Evolutionary conservation across 805 yeast genomes (phyloP).

Genomic region (Hanseniaspora taiwanica): DNA sequence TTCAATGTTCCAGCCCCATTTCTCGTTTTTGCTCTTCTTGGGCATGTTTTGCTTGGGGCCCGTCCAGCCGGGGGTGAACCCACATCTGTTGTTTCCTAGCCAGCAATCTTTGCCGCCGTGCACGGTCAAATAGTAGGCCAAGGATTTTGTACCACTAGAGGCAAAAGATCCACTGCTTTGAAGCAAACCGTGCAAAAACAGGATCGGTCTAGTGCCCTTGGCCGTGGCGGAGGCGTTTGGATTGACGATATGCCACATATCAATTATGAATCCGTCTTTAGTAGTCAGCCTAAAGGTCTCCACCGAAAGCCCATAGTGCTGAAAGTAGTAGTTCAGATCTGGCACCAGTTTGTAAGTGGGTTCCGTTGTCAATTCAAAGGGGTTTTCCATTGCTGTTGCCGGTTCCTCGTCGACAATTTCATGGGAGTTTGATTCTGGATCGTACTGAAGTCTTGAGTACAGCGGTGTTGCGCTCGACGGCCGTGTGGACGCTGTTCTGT

Average conservation of each 20-base stretch:
- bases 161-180: conserved; percentile 81
- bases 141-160: conserved; percentile 67
- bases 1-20: conserved; percentile 92
- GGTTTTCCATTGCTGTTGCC: background rate
- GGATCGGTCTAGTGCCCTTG: conserved; percentile 40
- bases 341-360: conserved; percentile 25
- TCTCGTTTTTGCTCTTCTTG: conserved; percentile 15
- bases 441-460: too few species aligned
- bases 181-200: conserved; percentile 74
- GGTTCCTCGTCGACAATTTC: too few species aligned
- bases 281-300: conserved; percentile 52
- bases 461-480: conserved; percentile 1
- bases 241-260: conserved; percentile 47
- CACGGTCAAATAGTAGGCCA: conserved; percentile 44
- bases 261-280: conserved; percentile 66
- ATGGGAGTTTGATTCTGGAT: too few species aligned
- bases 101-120: conserved; percentile 66
- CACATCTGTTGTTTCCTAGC: conserved; percentile 86
- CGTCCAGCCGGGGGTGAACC: conserved; percentile 57
- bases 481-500: background rate
- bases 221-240: conserved; percentile 24
- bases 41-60: conserved; percentile 26
- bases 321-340: conserved; percentile 57
- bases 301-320: conserved; percentile 44
- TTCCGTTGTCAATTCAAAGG: conserved; percentile 13